Base-by-base conservation (phyloP, 768 basidiomycete species). In the Suillus variegatus region DNA sequence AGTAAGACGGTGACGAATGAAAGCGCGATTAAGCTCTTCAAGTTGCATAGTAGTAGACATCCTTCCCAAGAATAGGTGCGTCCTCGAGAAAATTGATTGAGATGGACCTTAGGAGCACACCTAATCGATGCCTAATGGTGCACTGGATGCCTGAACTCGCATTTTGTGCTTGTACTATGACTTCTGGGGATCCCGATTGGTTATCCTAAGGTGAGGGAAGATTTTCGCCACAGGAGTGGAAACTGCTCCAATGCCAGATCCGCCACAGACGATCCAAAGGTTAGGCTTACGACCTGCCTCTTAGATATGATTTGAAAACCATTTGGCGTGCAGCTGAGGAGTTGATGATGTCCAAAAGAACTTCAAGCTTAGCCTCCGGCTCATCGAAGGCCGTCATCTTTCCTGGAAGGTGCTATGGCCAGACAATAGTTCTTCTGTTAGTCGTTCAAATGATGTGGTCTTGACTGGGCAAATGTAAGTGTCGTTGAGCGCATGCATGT, bases 161-260 rank as follows among this genome's bases (percentile, higher is more conserved):
- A 35, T 70, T 68, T 22, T 69, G 67, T 38, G 73, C 73, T 16
- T 65, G 68, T 9, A 13, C 63, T 18, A 76, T 51, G 12, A 77
- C 71, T 32, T 71, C 69, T 14, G 75, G 75, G 28, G 63, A 62
- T 77, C 75, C 58, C 77, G 75, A 32, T 74, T 47, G 9, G 52
- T 54, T 40, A 77, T 70, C 46, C 70, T 73, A 35, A 77, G 47
- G 36, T 74, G 72, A 7, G 75, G 75, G 57, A 68, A 68, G 51
- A 63, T 67, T 63, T 67, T 76, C 4, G 72, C 61, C 58, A 77
- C 69, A 22, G 72, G 70, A 1, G 71, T 40, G 49, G 77, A 75
- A n/a, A 77, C 63, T 1, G 71, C 68, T 6, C 76, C 76, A 6
- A 73, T 35, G n/a, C 76, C 71, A 13, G 75, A 70, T 6, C 76